phyloP scores from a whole-genome alignment of 768 basidiomycete genomes.

The Tubosaeta brunneosetosa region DNA sequence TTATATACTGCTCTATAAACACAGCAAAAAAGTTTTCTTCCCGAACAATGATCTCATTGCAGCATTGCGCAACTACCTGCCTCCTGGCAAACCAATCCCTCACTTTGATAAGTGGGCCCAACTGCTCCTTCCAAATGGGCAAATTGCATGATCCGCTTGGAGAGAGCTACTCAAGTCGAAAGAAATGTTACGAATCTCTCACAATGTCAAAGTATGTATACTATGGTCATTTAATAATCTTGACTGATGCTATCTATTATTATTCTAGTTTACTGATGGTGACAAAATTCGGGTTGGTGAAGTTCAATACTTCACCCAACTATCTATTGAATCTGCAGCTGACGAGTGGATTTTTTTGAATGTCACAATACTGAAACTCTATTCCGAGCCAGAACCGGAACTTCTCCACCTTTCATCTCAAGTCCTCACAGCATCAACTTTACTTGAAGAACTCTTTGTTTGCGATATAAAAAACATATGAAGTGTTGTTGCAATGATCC shows the following conservation, averaged over 20 bases:
- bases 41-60: neutral
- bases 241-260: too few species aligned
- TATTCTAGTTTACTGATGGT: too few species aligned
- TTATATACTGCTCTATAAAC: neutral
- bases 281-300: constrained; percentile 11
- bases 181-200: neutral
- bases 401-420: constrained; percentile 17
- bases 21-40: neutral
- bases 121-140: constrained; percentile 20
- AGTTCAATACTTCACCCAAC: constrained; percentile 14
- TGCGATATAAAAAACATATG: constrained; percentile 12
- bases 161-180: neutral
- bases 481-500: constrained; percentile 26
- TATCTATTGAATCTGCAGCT: neutral
- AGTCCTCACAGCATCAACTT: constrained; percentile 14
- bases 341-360: neutral
- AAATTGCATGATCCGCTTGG: constrained; percentile 15
- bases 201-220: neutral
- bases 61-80: neutral
- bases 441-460: constrained; percentile 13
- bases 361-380: constrained; percentile 19
- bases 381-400: constrained; percentile 12
- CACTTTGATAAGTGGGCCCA: constrained; percentile 7
- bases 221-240: too few species aligned
- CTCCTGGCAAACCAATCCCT: neutral